These are phyloP conservation scores for Nidula microcarpa DNA, from an alignment of 768 basidiomycete genomes.

Conservation along the genomic window DNA sequence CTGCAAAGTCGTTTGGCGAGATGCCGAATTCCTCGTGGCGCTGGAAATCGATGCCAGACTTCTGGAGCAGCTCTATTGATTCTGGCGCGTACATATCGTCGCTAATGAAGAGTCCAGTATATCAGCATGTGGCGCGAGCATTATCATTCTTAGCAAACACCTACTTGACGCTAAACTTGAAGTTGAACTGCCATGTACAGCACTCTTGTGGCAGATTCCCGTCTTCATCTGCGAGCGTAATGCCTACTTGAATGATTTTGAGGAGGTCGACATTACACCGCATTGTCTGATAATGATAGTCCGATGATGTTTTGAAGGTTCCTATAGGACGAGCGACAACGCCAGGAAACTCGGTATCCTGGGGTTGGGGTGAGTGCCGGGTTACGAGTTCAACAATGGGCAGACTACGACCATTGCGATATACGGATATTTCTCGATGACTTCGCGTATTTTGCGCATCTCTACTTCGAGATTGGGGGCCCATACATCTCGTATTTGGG, in stretches of 20 bases:
- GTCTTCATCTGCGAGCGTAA: constrained; percentile 92
- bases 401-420: constrained; percentile 80
- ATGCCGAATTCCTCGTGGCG: constrained; percentile 93
- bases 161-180: constrained; percentile 86
- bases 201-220: constrained; percentile 88
- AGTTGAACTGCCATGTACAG: constrained; percentile 99
- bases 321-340: constrained; percentile 98
- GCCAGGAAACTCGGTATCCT: constrained; percentile 99
- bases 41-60: constrained; percentile 94
- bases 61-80: constrained; percentile 89
- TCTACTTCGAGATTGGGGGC: constrained; percentile 88
- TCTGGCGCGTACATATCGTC: constrained; percentile 99
- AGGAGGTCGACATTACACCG: constrained; percentile 98
- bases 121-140: constrained; percentile 4
- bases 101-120: constrained; percentile 32
- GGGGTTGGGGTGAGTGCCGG: constrained; percentile 21
- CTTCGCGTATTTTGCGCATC: constrained; percentile 82
- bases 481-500: constrained; percentile 95
- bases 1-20: constrained; percentile 90
- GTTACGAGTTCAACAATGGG: constrained; percentile 13
- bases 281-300: constrained; percentile 99
- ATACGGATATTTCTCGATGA: constrained; percentile 89
- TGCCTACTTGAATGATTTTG: constrained; percentile 95
- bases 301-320: constrained; percentile 91
- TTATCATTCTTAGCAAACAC: constrained; percentile 18